Evolutionary conservation across 2,329 filamentous ascomycete genomes (phyloP).

Genomic region (Daldinia sp.): DNA sequence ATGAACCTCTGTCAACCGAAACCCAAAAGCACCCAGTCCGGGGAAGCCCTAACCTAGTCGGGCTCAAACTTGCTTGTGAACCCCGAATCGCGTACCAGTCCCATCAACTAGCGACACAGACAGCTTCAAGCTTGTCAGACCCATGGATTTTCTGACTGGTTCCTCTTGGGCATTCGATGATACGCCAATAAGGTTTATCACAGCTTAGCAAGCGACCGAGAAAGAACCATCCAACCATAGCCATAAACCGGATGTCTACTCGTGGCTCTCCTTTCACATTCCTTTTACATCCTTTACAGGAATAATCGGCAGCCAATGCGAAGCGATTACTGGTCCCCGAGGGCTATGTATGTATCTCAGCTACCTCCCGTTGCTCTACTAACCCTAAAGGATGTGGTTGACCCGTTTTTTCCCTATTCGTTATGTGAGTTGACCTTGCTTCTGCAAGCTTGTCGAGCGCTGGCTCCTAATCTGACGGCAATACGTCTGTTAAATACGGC

Average conservation of each 20-base stretch:
- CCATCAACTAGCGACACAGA: constrained; percentile 30
- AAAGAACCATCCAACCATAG: neutral
- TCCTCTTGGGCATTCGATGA: constrained; percentile 12
- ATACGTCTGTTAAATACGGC: constrained; percentile 4
- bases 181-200: constrained; percentile 22
- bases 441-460: constrained; percentile 21
- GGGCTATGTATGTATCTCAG: constrained; percentile 15
- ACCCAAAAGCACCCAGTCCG: constrained; percentile 30
- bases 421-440: constrained; percentile 18
- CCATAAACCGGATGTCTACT: constrained; percentile 3
- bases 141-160: constrained; percentile 14
- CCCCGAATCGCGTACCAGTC: constrained; percentile 20
- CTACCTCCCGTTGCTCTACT: constrained; percentile 5
- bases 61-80: constrained; percentile 13
- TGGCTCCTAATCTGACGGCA: constrained; percentile 28
- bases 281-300: constrained; percentile 1
- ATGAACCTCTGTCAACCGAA: constrained; percentile 21
- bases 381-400: constrained; percentile 20
- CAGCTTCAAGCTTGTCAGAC: constrained; percentile 22
- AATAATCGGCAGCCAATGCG: constrained; percentile 13
- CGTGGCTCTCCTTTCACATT: constrained; percentile 7
- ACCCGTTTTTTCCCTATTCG: constrained; percentile 14
- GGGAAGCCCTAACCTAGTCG: constrained; percentile 30
- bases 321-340: constrained; percentile 14
- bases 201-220: constrained; percentile 18